These are phyloP conservation scores for Neonectria punicea DNA, from an alignment of 2,329 filamentous ascomycete species.

Conservation along the genomic window DNA sequence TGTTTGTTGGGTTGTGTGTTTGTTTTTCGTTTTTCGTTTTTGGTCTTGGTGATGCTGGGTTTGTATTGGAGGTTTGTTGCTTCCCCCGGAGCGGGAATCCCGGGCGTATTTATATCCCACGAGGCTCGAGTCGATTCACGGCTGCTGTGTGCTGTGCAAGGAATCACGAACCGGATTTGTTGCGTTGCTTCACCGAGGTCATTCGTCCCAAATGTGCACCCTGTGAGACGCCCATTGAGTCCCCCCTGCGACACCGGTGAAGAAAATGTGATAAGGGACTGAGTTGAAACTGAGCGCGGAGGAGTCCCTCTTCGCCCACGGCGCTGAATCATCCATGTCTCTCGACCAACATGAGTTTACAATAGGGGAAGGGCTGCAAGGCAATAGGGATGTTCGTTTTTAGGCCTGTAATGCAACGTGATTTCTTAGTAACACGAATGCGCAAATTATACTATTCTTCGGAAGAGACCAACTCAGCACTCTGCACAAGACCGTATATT, in stretches of 20 bases:
- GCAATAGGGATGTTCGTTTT: neutral
- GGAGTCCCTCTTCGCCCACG: neutral
- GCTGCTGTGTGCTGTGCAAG: neutral
- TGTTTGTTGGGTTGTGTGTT: too few species aligned
- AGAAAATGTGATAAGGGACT: neutral
- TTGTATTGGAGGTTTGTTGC: neutral
- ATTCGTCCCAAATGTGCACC: neutral
- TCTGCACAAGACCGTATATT: neutral
- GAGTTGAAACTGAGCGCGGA: neutral
- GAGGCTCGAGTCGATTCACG: neutral
- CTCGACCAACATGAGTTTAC: neutral
- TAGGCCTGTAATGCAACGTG: too few species aligned
- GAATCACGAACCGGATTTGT: neutral
- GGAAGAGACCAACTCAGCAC: neutral
- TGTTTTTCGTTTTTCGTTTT: too few species aligned
- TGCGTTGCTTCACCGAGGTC: neutral
- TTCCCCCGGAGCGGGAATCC: neutral
- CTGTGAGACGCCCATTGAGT: neutral
- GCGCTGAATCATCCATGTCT: neutral
- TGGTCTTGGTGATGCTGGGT: neutral
- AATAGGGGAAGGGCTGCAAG: too few species aligned
- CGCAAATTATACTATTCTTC: neutral
- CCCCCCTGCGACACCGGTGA: neutral
- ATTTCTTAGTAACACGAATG: too few species aligned
- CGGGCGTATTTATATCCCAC: neutral